Evolutionary conservation across 2,329 filamentous ascomycete genomes (phyloP).

Genomic region (Fusarium sp.): DNA sequence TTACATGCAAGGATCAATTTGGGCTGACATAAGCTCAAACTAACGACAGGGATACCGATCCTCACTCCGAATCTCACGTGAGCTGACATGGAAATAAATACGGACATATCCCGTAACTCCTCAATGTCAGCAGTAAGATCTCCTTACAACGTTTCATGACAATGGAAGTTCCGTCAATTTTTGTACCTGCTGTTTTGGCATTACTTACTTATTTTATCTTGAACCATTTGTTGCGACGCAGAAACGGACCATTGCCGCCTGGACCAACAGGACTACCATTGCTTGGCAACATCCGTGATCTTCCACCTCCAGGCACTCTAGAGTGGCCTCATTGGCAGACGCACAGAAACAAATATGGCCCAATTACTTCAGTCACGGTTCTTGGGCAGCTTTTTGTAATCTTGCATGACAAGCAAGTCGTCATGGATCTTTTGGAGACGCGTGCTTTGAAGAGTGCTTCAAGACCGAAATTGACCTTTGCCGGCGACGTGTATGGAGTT

Average conservation of each 20-base stretch:
- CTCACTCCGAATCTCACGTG: no score
- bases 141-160: not conserved
- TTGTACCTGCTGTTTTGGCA: not conserved
- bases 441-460: constrained; percentile 14
- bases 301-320: constrained; percentile 54
- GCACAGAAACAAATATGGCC: constrained; percentile 54
- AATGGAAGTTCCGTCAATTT: no score
- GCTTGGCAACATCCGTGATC: constrained; percentile 63
- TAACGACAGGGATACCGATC: no score
- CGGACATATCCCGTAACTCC: no score
- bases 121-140: not conserved
- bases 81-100: no score
- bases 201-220: rapidly evolving
- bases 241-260: constrained; percentile 53
- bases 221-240: not conserved
- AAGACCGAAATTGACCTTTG: constrained; percentile 11
- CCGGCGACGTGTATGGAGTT: constrained; percentile 11
- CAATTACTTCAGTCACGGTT: constrained; percentile 55
- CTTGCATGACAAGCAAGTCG: constrained; percentile 54
- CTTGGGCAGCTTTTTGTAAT: constrained; percentile 57
- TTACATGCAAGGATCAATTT: no score
- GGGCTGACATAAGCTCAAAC: no score
- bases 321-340: constrained; percentile 57
- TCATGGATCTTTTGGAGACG: constrained; percentile 41
- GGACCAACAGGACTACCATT: constrained; percentile 62